Conservation (phyloP, 2,329 filamentous ascomycete species). For the Fusarium annulatum region DNA sequence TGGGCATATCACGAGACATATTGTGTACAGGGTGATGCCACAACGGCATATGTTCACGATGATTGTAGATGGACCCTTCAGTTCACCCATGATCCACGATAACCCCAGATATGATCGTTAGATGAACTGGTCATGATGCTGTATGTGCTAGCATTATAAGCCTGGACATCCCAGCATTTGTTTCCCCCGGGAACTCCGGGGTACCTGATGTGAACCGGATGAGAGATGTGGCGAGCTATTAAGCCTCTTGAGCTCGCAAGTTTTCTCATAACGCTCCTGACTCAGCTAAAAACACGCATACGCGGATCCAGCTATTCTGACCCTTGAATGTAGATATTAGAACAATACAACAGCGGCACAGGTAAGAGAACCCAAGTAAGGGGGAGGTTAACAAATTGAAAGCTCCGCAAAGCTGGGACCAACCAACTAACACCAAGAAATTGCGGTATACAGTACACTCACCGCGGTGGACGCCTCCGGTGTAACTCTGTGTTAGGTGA, state of each 20-base stretch:
- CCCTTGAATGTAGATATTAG: conserved; percentile 9
- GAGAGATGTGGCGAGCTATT: neutral
- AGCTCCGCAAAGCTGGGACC: conserved; percentile 11
- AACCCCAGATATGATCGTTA: conserved; percentile 25
- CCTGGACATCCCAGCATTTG: neutral
- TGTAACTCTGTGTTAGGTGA: conserved; percentile 13
- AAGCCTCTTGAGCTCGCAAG: neutral
- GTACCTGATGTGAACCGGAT: neutral
- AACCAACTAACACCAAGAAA: conserved; percentile 4
- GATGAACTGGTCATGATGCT: conserved; percentile 1
- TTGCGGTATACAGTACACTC: conserved; percentile 19
- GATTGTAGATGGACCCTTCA: conserved; percentile 25
- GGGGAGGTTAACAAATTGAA: neutral
- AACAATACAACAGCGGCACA: conserved; percentile 1
- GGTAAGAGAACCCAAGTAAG: conserved; percentile 23
- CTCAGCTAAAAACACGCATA: conserved; percentile 18
- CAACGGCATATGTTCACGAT: conserved; percentile 21
- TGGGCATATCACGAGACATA: conserved; percentile 24
- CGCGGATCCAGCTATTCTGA: conserved; percentile 22
- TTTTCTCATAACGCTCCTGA: neutral
- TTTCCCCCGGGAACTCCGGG: neutral
- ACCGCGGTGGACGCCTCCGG: conserved; percentile 22
- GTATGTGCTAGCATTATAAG: neutral
- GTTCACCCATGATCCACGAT: conserved; percentile 19
- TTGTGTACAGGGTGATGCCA: conserved; percentile 36